Evolutionary conservation across 1,139 yeast species (phyloP).

Genomic region (Trichomonascaceae sp.): DNA sequence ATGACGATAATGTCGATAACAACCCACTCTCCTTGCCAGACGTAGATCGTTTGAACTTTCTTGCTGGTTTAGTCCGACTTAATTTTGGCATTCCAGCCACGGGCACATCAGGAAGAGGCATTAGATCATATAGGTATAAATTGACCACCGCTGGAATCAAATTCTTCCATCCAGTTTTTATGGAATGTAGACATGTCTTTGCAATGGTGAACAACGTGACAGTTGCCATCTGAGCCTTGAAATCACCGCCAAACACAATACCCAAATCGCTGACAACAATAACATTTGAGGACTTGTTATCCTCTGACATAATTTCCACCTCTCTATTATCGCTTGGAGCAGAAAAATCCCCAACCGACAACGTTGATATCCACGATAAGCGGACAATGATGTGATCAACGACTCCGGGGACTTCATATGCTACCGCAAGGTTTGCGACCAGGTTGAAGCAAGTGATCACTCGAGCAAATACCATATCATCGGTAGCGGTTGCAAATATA

Average conservation of each 20-base stretch:
- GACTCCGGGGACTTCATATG: conserved; percentile 49
- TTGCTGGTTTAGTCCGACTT: conserved; percentile 59
- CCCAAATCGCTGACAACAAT: conserved; percentile 76
- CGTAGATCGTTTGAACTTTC: conserved; percentile 55
- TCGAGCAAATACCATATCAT: conserved; percentile 81
- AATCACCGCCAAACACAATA: conserved; percentile 81
- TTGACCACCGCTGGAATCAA: conserved; percentile 56
- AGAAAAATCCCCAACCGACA: conserved; percentile 37
- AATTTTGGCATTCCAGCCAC: conserved; percentile 32
- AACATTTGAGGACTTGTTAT: conserved; percentile 30
- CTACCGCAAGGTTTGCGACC: conserved; percentile 68
- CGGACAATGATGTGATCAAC: conserved; percentile 61
- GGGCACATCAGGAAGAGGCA: conserved; percentile 35
- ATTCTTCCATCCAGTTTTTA: conserved; percentile 50
- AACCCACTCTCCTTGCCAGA: conserved; percentile 65
- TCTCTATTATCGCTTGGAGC: conserved; percentile 34
- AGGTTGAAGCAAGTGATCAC: conserved; percentile 86
- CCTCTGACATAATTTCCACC: conserved; percentile 42
- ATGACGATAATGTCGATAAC: conserved; percentile 85
- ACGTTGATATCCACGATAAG: conserved; percentile 53
- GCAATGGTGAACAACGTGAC: conserved; percentile 78
- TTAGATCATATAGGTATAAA: conserved; percentile 66
- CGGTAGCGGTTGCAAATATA: conserved; percentile 82
- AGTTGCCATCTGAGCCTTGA: conserved; percentile 84
- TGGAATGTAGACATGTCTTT: conserved; percentile 48